These are phyloP conservation scores for Cryptococcus sp. DNA, from an alignment of 1,284 basidiomycete species.

Conservation along the genomic window DNA sequence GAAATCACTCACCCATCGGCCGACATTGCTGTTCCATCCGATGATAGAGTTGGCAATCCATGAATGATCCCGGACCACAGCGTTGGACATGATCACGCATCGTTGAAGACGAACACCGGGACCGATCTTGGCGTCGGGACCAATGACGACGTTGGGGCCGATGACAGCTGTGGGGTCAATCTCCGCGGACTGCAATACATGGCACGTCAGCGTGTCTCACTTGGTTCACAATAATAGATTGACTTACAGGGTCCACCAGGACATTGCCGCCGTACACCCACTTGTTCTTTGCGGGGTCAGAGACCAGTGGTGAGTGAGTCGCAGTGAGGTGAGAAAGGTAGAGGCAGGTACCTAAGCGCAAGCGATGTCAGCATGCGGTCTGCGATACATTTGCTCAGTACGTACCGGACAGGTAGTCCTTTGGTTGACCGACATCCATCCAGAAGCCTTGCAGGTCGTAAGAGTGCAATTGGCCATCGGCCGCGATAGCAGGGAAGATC, in stretches of 20 bases:
- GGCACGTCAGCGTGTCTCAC: slow-evolving; percentile 6
- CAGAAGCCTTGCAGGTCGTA: slow-evolving; percentile 59
- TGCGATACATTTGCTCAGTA: neutral
- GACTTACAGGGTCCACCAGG: slow-evolving; percentile 54
- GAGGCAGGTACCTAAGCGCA: slow-evolving; percentile 55
- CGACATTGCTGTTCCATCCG: slow-evolving; percentile 59
- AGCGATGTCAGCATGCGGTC: neutral
- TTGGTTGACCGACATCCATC: slow-evolving; percentile 61
- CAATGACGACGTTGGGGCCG: slow-evolving; percentile 59
- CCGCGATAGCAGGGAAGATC: slow-evolving; percentile 58
- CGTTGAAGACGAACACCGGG: slow-evolving; percentile 58
- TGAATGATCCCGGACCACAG: slow-evolving; percentile 57
- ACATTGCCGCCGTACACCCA: slow-evolving; percentile 58
- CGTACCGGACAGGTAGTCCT: slow-evolving; percentile 55
- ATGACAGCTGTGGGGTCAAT: slow-evolving; percentile 57
- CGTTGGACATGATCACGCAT: slow-evolving; percentile 57
- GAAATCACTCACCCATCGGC: slow-evolving; percentile 53
- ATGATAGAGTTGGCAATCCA: slow-evolving; percentile 59
- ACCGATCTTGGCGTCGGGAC: slow-evolving; percentile 57
- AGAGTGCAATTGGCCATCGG: slow-evolving; percentile 57
- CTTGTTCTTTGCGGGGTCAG: slow-evolving; percentile 55
- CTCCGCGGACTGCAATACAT: slow-evolving; percentile 50
- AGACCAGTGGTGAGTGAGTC: slow-evolving; percentile 53
- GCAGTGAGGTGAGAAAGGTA: slow-evolving; percentile 58
- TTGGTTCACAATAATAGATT: no score